Evolutionary conservation across 2,329 filamentous ascomycete genomes (phyloP), one percentile per base, ranked within the genome.

Genomic region (Mollisiaceae sp.): DNA sequence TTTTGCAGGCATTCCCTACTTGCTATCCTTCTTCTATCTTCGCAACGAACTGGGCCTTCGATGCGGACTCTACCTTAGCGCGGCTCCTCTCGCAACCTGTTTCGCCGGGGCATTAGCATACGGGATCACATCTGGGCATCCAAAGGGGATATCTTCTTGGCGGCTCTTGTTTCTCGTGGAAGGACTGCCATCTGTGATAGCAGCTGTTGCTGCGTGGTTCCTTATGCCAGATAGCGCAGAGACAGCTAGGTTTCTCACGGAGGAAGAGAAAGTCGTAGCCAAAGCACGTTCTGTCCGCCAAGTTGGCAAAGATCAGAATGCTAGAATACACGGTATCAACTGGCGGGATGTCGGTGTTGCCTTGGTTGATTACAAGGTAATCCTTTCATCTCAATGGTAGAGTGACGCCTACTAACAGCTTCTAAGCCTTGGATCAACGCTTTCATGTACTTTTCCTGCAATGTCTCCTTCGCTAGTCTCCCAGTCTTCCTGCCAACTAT

Each of bases 91-190:
- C 15, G 89, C 89, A 4, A 91, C 88, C 56, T 88, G 86, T 4
- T 92, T 91, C 71, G 87, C 89, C 0, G 89, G 89, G 64, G 89
- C 88, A 2, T 77, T 91, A 8, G 88, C 88, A 1, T 90, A 89
- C 67, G 87, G 85, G 0, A 91, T 92, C 69, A 91, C 88, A 0
- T 88, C 85, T 6, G 86, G 87, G 8, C 80, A 84, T 70, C 18
- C 59, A 45, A 4, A 78, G 91, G 63, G 83, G 85, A 6, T 80
- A 75, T 35, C 65, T 5, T 64, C 65, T 64, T 93, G 90, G 91
- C 83, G 87, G 67, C 74, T 89, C 12, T 74, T 91, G 67, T 88
- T 89, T 75, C 78, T 91, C 6, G 84, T 91, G 6, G 89, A 91
- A 77, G 88, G 88, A 8, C 75, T 88, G 9, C 88, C 89, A 0